Conservation (phyloP, 768 basidiomycete genomes). For the Tylopilus intermedius region DNA sequence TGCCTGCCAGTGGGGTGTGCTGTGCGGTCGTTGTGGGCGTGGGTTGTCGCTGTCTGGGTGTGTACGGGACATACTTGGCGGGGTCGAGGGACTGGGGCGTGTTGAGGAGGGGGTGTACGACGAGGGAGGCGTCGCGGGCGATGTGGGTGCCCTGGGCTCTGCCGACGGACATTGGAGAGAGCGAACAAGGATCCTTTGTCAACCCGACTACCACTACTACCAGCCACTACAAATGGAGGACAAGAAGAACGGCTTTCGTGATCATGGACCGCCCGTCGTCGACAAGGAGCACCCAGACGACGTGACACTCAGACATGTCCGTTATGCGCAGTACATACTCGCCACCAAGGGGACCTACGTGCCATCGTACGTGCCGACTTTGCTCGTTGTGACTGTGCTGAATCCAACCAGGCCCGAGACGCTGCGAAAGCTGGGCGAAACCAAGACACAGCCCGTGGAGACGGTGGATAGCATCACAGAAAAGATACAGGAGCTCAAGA, state of each 20-base stretch:
- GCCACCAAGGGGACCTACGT: slow-evolving; percentile 36
- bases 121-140: slow-evolving; percentile 38
- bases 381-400: too few relatives aligned
- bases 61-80: slow-evolving; percentile 69
- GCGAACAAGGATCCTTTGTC: slow-evolving; percentile 2
- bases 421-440: slow-evolving; percentile 20
- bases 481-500: slow-evolving; percentile 29
- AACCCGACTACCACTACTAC: background rate
- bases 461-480: slow-evolving; percentile 24
- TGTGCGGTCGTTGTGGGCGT: slow-evolving; percentile 26
- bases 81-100: background rate
- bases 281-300: slow-evolving; percentile 21
- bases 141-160: slow-evolving; percentile 24
- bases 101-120: slow-evolving; percentile 64
- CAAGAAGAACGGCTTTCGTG: slow-evolving; percentile 24
- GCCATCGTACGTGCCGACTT: slow-evolving; percentile 33
- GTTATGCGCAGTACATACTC: slow-evolving; percentile 38
- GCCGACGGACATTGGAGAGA: slow-evolving; percentile 19
- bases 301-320: slow-evolving; percentile 28
- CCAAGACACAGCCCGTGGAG: slow-evolving; percentile 13
- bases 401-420: slow-evolving; percentile 14
- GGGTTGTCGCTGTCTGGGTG: slow-evolving; percentile 60
- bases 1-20: background rate
- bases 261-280: slow-evolving; percentile 3
- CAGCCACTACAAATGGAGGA: slow-evolving; percentile 6